These are phyloP conservation scores for Mucor saturninus DNA, from an alignment of 371 early-diverging fungal species.

Conservation along the genomic window DNA sequence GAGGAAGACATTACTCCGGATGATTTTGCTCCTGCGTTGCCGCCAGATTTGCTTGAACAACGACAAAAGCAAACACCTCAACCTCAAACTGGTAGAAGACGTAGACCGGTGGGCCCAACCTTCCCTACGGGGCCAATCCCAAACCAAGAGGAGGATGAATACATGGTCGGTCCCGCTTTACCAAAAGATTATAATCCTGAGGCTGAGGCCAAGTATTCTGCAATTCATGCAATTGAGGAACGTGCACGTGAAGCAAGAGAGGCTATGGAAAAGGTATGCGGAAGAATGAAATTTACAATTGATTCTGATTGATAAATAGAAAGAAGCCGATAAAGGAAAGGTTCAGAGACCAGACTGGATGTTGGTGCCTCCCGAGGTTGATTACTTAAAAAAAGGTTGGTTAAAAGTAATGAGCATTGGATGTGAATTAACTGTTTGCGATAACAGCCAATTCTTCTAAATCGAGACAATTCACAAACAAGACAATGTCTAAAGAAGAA, in stretches of 20 bases:
- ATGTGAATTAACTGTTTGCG: background rate
- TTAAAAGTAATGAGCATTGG: constrained; percentile 25
- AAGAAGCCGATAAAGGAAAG: constrained; percentile 33
- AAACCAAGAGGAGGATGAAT: constrained; percentile 45
- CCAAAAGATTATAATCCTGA: constrained; percentile 53
- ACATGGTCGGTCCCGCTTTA: constrained; percentile 56
- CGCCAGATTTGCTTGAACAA: constrained; percentile 58
- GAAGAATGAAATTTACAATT: background rate
- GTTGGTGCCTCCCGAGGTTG: constrained; percentile 68
- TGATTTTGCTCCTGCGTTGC: constrained; percentile 60
- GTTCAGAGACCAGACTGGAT: constrained; percentile 71
- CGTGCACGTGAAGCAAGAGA: constrained; percentile 40
- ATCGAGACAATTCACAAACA: constrained; percentile 42
- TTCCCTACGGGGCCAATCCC: constrained; percentile 40
- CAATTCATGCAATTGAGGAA: constrained; percentile 40
- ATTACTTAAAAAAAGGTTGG: constrained; percentile 46
- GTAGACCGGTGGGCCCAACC: constrained; percentile 51
- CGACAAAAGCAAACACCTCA: constrained; percentile 29
- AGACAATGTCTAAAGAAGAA: constrained; percentile 26
- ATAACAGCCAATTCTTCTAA: constrained; percentile 25
- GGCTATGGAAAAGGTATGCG: constrained; percentile 39
- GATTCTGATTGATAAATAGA: constrained; percentile 4
- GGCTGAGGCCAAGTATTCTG: constrained; percentile 36
- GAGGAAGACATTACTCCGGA: constrained; percentile 33
- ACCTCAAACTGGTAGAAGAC: constrained; percentile 27